Evolutionary conservation across 2,329 filamentous ascomycete genomes (phyloP).

Genomic region (Didymella pinodella): DNA sequence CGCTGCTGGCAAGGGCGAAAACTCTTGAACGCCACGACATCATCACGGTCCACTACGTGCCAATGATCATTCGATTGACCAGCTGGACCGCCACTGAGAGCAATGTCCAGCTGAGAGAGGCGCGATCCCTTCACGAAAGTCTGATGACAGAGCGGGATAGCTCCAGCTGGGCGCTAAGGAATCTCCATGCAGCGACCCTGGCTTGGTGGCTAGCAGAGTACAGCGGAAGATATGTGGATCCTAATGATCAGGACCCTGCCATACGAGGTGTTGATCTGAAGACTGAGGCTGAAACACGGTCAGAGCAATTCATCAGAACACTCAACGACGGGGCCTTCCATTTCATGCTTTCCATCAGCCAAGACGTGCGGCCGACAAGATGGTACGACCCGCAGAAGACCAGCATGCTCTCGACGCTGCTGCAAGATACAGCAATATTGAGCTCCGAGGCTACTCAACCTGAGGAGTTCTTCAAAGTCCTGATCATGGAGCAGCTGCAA

Average conservation of each 20-base stretch:
- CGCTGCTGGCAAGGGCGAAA: slow-evolving; percentile 73
- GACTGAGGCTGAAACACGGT: slow-evolving; percentile 73
- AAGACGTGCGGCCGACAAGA: slow-evolving; percentile 79
- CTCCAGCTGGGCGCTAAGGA: slow-evolving; percentile 74
- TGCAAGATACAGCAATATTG: slow-evolving; percentile 78
- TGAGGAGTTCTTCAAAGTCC: slow-evolving; percentile 73
- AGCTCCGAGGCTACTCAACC: slow-evolving; percentile 73
- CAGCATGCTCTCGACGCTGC: slow-evolving; percentile 81
- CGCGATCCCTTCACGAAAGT: slow-evolving; percentile 72
- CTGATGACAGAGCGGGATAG: slow-evolving; percentile 73
- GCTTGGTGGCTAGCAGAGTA: slow-evolving; percentile 94
- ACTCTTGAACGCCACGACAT: slow-evolving; percentile 80
- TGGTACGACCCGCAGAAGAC: slow-evolving; percentile 89
- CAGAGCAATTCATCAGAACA: slow-evolving; percentile 76
- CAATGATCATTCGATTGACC: slow-evolving; percentile 78
- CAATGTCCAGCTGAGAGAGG: slow-evolving; percentile 70
- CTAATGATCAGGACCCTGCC: slow-evolving; percentile 63
- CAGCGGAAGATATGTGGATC: slow-evolving; percentile 85
- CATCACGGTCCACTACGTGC: slow-evolving; percentile 79
- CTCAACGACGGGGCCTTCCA: slow-evolving; percentile 91
- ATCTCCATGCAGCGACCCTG: slow-evolving; percentile 78
- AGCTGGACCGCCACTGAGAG: slow-evolving; percentile 79
- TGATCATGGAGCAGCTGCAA: slow-evolving; percentile 83
- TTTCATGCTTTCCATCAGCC: slow-evolving; percentile 84
- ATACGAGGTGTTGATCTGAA: slow-evolving; percentile 66